A percentile compares a stretch with the other conserved stretches of the same genome.
Conservation (phyloP, 257 asterid species). For the Solanum commersonii region DNA sequence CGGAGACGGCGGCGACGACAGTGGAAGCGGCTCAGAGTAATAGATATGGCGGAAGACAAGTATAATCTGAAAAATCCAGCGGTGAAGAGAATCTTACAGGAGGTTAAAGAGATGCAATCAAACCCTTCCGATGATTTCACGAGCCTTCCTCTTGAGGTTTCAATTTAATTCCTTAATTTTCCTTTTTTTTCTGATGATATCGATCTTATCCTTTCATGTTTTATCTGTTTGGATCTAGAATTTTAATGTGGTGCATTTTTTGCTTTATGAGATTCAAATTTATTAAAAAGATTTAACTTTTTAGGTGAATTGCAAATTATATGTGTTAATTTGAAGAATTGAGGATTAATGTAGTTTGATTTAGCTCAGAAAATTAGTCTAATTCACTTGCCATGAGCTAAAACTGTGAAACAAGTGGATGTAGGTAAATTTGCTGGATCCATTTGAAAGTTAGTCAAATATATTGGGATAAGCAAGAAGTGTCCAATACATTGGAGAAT, state of each 20-base stretch:
- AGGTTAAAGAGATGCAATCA: constrained; percentile 90
- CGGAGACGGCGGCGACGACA: background rate
- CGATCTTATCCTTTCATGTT: background rate
- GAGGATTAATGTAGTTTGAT: background rate
- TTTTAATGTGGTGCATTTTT: background rate
- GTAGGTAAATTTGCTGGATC: background rate
- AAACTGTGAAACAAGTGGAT: background rate
- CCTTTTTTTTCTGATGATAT: background rate
- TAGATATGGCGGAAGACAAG: constrained; percentile 61
- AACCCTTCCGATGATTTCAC: constrained; percentile 86
- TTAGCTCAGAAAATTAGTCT: background rate
- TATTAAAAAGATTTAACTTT: background rate
- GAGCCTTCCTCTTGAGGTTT: constrained; percentile 94
- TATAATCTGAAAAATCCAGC: constrained; percentile 83
- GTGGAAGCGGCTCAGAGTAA: background rate
- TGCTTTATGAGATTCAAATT: background rate
- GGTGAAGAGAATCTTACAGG: constrained; percentile 92
- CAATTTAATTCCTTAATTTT: background rate
- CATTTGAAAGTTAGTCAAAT: background rate
- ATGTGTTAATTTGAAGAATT: background rate
- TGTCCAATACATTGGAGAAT: background rate
- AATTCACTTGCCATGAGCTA: background rate
- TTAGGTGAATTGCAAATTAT: background rate
- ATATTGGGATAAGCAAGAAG: background rate
- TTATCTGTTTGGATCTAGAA: background rate